Evolutionary conservation across 805 yeast species (phyloP).

Genomic region (Kluyveromyces dobzhanskii): DNA sequence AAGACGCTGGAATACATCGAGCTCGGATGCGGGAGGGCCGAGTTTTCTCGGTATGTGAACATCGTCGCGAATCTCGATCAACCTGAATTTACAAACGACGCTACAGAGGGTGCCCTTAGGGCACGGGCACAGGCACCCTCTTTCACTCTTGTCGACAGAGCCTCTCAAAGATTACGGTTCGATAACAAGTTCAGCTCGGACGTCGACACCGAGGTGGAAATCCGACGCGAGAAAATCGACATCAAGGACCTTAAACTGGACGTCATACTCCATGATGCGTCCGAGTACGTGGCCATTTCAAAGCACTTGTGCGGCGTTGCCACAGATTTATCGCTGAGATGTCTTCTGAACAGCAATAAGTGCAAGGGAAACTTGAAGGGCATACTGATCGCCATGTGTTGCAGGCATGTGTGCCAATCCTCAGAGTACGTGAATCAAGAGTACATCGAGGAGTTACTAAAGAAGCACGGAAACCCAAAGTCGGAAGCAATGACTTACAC

Average conservation of each 20-base stretch:
- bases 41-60: slow-evolving; percentile 58
- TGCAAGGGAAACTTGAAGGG: slow-evolving; percentile 35
- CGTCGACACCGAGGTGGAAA: slow-evolving; percentile 17
- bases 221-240: slow-evolving; percentile 55
- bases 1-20: slow-evolving; percentile 42
- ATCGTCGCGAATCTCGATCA: slow-evolving; percentile 7
- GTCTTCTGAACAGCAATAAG: slow-evolving; percentile 38
- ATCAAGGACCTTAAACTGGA: slow-evolving; percentile 65
- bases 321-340: slow-evolving; percentile 72
- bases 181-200: slow-evolving; percentile 63
- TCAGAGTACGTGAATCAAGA: slow-evolving; percentile 29
- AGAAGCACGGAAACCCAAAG: slow-evolving; percentile 29
- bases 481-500: slow-evolving; percentile 11
- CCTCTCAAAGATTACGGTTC: slow-evolving; percentile 67
- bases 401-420: slow-evolving; percentile 78
- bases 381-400: slow-evolving; percentile 81
- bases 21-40: slow-evolving; percentile 91
- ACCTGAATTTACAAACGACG: not conserved
- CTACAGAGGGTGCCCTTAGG: too few species aligned
- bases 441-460: slow-evolving; percentile 32
- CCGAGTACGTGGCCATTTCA: slow-evolving; percentile 51
- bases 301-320: slow-evolving; percentile 94
- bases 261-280: slow-evolving; percentile 29
- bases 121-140: slow-evolving; percentile 14
- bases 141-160: slow-evolving; percentile 66